Evolutionary conservation across 495 filamentous ascomycete species (phyloP).

Genomic region (Penicilliopsis zonata): DNA sequence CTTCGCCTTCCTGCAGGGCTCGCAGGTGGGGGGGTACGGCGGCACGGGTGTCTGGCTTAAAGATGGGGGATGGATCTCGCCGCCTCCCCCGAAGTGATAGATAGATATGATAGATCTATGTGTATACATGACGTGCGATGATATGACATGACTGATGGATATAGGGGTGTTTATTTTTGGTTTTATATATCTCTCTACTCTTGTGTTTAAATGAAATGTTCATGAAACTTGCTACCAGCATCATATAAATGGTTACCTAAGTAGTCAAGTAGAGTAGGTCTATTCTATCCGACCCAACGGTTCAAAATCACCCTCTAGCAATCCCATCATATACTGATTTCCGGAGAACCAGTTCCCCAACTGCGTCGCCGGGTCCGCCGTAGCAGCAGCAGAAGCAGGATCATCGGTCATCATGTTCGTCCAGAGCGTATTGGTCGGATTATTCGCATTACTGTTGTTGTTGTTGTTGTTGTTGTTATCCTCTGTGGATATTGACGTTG

Average conservation of each 20-base stretch:
- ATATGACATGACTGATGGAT: too few species aligned
- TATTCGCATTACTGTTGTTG: too few species aligned
- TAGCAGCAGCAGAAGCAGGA: conserved; percentile 2
- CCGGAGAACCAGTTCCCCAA: conserved; percentile 59
- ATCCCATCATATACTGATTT: conserved; percentile 50
- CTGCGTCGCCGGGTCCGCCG: conserved; percentile 26
- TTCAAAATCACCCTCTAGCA: conserved; percentile 49
- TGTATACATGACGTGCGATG: too few species aligned
- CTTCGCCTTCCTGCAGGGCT: conserved; percentile 69
- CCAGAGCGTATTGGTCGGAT: too few species aligned
- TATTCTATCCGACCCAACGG: conserved; percentile 32
- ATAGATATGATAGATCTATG: too few species aligned
- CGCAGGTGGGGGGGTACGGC: conserved; percentile 60
- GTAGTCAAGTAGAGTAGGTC: conserved; percentile 4
- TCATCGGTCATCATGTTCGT: conserved; percentile 8
- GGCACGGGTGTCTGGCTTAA: conserved; percentile 65
- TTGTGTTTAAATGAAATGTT: too few species aligned
- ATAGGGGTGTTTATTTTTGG: too few species aligned
- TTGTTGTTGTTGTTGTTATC: conserved; percentile 2
- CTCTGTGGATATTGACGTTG: conserved; percentile 21
- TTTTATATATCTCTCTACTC: neutral
- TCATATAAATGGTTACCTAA: neutral
- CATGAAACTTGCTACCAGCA: too few species aligned
- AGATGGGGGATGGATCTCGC: conserved; percentile 55
- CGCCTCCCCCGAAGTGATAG: conserved; percentile 12